These are phyloP conservation scores for Cercospora nicotianae DNA, from an alignment of 2,329 filamentous ascomycete species.

Conservation along the genomic window DNA sequence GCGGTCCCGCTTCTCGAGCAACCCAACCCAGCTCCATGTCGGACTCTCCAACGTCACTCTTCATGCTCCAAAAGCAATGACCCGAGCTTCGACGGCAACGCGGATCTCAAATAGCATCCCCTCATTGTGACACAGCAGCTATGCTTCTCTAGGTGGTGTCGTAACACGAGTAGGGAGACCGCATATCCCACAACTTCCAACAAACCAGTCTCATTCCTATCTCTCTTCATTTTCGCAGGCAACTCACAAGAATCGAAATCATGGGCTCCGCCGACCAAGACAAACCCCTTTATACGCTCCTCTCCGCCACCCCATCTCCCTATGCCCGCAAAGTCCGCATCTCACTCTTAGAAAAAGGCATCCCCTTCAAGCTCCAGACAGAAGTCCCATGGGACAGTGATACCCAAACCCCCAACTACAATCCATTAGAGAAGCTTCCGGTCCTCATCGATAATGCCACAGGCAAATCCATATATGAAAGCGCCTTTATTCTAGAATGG, in stretches of 20 bases:
- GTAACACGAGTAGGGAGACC: neutral
- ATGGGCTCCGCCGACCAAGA: neutral
- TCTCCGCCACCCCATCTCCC: slow-evolving; percentile 42
- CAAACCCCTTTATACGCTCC: slow-evolving; percentile 31
- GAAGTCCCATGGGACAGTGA: slow-evolving; percentile 47
- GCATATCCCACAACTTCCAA: neutral
- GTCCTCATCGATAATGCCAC: slow-evolving; percentile 40
- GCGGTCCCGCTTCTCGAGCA: neutral
- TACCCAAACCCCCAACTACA: slow-evolving; percentile 43
- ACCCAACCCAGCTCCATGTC: neutral
- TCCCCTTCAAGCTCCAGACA: slow-evolving; percentile 45
- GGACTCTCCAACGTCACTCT: neutral
- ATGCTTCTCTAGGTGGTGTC: neutral
- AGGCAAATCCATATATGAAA: slow-evolving; percentile 39
- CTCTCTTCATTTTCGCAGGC: neutral
- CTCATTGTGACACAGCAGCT: neutral
- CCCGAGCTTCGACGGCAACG: slow-evolving; percentile 20
- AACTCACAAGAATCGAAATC: neutral
- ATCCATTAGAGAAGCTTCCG: slow-evolving; percentile 45
- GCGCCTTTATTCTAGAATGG: slow-evolving; percentile 43
- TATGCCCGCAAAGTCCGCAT: slow-evolving; percentile 48
- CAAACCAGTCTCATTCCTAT: neutral
- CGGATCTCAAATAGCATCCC: slow-evolving; percentile 6
- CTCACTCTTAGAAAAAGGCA: slow-evolving; percentile 41
- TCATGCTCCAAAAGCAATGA: neutral